A percentile compares a stretch with the other conserved stretches of the same genome.
Evolutionary conservation across 768 basidiomycete species (phyloP).

Genomic region (Brasilioporus rufonigricans): DNA sequence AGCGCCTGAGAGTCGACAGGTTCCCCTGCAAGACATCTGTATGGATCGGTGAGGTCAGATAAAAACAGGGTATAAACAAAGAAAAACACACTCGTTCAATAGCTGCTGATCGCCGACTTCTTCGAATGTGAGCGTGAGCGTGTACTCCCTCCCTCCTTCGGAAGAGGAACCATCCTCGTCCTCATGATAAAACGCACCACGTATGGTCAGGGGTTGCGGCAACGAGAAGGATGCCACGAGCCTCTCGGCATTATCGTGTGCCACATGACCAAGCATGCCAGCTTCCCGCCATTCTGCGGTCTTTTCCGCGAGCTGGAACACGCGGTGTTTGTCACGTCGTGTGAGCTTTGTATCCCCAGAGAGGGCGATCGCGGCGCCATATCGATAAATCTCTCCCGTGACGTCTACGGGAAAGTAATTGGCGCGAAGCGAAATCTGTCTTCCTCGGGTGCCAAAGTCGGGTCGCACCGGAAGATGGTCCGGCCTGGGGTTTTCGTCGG

Average conservation of each 20-base stretch:
- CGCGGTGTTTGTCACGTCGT: conserved; percentile 38
- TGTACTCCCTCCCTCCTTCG: conserved; percentile 33
- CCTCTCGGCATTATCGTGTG: conserved; percentile 45
- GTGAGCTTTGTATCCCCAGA: conserved; percentile 14
- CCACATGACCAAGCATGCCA: conserved; percentile 36
- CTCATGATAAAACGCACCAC: conserved; percentile 38
- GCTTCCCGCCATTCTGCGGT: conserved; percentile 37
- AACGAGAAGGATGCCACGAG: conserved; percentile 40
- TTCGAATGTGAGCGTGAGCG: conserved; percentile 38
- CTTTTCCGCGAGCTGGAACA: conserved; percentile 46
- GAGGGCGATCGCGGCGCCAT: conserved; percentile 34
- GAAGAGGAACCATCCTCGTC: conserved; percentile 29
- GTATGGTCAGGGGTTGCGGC: conserved; percentile 40
- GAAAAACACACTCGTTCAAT: conserved; percentile 1
- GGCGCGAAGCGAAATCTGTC: conserved; percentile 40
- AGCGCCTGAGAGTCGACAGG: conserved; percentile 56
- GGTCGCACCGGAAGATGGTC: conserved; percentile 43
- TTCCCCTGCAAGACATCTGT: conserved; percentile 56
- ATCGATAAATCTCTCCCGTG: conserved; percentile 38
- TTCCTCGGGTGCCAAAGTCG: conserved; percentile 42
- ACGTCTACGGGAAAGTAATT: conserved; percentile 49
- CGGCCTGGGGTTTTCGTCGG: conserved; percentile 4
- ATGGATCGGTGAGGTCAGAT: conserved; percentile 1
- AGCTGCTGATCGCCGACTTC: conserved; percentile 34
- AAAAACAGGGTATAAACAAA: conserved; percentile 26